Base-by-base conservation (phyloP, 768 basidiomycete species). In the Roridomyces roridus region DNA sequence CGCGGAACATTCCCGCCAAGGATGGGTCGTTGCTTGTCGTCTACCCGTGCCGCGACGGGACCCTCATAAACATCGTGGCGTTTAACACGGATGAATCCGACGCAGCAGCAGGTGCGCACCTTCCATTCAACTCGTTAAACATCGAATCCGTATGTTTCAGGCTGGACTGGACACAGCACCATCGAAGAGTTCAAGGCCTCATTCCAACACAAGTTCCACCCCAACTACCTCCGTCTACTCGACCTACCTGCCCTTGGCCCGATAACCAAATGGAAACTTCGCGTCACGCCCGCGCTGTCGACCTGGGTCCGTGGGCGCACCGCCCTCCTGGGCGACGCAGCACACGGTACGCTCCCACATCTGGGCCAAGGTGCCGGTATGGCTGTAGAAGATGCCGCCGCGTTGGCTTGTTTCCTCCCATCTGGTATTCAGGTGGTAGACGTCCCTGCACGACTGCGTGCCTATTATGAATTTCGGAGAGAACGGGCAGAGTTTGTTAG, bases 381-480 rank as follows among this genome's bases (percentile, higher is more conserved):
- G 46, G 54, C 54, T 12, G 20, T 55, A 7, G 55, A 56, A 34
- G 55, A 56, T 12, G 46, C 41, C 2, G 55, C 41, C 4, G 34
- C 55, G 9, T 17, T 56, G 14, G 55, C 31, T 1, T 56, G 55
- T 11, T 49, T 56, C 46, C 42, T 56, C 3, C 46, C 55, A 9
- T 17, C 3, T 6, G 55, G 55, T 6, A 56, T 47, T n/a, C 48
- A 7, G 23, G 41, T 18, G 2, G 31, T 26, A 20, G 47, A 56
- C 4, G 55, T 56, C 6, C 25, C 47, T 1, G 7, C 17, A 1
- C 46, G 55, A 5, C 34, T 56, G 17, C 31, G 14, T 15, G 55
- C 55, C 18, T 56, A 56, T 45, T 41, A 56, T 7, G 47, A 44
- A 6, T 12, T 55, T 3, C 46, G 55, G 34, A 56, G 49, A 20